Conservation (phyloP, 225 moss, liverwort and hornwort species). For the Marchantia paleacea region DNA sequence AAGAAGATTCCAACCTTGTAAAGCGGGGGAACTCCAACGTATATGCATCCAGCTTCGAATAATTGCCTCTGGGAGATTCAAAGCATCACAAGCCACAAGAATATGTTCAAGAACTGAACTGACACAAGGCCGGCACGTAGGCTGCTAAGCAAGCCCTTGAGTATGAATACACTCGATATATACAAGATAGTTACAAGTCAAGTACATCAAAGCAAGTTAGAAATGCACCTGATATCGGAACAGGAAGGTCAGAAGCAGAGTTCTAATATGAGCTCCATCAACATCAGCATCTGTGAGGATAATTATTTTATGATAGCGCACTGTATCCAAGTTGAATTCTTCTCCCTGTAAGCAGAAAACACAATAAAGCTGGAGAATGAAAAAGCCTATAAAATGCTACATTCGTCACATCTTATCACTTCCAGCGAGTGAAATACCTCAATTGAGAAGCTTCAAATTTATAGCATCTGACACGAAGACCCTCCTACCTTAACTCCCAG, state of each 20-base stretch:
- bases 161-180: background rate
- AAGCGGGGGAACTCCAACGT: constrained; percentile 93
- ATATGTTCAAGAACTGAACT: too few relatives aligned
- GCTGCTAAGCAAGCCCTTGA: constrained; percentile 13
- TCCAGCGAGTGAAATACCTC: background rate
- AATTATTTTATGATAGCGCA: constrained; percentile 96
- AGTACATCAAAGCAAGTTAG: background rate
- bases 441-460: background rate
- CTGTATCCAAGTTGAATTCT: constrained; percentile 79
- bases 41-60: constrained; percentile 84
- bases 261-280: constrained; percentile 97
- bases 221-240: constrained; percentile 79
- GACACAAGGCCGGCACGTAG: background rate
- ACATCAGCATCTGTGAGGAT: constrained; percentile 99
- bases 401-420: background rate
- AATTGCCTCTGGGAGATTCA: constrained; percentile 58
- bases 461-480: background rate
- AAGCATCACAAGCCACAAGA: background rate
- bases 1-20: constrained; percentile 56
- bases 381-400: background rate
- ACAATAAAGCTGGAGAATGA: background rate
- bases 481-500: constrained; percentile 81
- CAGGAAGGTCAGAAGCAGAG: constrained; percentile 89
- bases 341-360: constrained; percentile 57
- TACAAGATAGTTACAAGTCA: background rate